A percentile compares a stretch with the other conserved stretches of the same genome.
These are phyloP conservation scores for Neoscytalidium dimidiatum DNA, from an alignment of 2,329 filamentous ascomycete species.

Conservation along the genomic window DNA sequence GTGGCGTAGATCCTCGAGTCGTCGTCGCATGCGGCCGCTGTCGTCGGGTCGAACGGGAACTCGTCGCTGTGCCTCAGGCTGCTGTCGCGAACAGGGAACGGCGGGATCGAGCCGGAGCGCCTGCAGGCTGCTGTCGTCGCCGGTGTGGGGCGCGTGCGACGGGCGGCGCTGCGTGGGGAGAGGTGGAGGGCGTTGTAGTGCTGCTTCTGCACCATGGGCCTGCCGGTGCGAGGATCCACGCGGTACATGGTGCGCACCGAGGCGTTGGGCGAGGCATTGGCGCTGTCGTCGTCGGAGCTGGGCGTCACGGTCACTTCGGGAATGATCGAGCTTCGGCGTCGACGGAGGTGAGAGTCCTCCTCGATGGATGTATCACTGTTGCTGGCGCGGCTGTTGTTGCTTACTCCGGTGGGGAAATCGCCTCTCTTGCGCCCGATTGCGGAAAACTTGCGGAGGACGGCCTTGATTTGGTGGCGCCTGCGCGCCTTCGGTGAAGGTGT, in stretches of 20 bases:
- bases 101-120: neutral
- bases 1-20: neutral
- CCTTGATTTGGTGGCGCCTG: neutral
- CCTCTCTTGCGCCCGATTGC: neutral
- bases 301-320: neutral
- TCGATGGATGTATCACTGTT: neutral
- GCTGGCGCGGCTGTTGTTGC: neutral
- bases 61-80: neutral
- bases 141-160: too few species aligned
- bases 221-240: neutral
- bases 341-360: neutral
- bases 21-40: neutral
- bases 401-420: neutral
- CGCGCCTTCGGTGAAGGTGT: neutral
- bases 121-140: neutral
- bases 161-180: neutral
- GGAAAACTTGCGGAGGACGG: neutral
- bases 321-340: neutral
- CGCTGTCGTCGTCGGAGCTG: neutral
- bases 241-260: slow-evolving; percentile 1
- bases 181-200: neutral
- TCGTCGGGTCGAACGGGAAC: neutral
- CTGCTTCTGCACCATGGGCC: neutral
- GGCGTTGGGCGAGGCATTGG: neutral
- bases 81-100: neutral